phyloP scores from a whole-genome alignment of 2,329 filamentous ascomycete genomes.

The Claviceps pusilla region DNA sequence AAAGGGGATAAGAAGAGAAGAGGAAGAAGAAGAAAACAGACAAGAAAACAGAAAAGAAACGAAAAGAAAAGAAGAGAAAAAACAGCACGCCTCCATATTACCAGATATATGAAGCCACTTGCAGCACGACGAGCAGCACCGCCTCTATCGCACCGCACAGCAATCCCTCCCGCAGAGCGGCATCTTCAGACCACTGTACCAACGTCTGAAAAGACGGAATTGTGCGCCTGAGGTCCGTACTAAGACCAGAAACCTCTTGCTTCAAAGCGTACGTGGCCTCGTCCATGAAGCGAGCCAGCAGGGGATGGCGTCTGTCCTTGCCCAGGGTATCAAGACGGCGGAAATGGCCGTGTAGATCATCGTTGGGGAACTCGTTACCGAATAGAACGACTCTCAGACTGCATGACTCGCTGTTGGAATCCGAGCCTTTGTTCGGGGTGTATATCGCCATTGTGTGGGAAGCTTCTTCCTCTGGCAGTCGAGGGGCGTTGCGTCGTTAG shows the following conservation, averaged over 20 bases:
- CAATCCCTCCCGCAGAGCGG: conserved; percentile 22
- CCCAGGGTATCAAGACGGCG: neutral
- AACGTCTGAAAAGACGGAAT: conserved; percentile 25
- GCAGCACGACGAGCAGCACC: conserved; percentile 22
- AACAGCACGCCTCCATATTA: conserved; percentile 11
- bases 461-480: neutral
- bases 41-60: neutral
- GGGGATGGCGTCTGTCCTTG: neutral
- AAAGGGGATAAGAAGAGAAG: neutral
- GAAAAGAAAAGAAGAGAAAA: neutral
- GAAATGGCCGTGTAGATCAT: neutral
- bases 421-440: neutral
- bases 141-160: conserved; percentile 31
- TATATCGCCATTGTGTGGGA: neutral
- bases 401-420: neutral
- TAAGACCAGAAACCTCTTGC: neutral
- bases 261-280: neutral
- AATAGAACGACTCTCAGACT: neutral
- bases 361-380: conserved; percentile 3
- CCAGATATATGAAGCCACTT: conserved; percentile 30
- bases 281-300: neutral
- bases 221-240: conserved; percentile 9
- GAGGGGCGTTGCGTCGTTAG: neutral
- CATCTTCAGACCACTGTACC: conserved; percentile 16
- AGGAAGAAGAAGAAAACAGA: neutral